Conservation (phyloP, 495 filamentous ascomycete species). For the Neurospora hispaniola region DNA sequence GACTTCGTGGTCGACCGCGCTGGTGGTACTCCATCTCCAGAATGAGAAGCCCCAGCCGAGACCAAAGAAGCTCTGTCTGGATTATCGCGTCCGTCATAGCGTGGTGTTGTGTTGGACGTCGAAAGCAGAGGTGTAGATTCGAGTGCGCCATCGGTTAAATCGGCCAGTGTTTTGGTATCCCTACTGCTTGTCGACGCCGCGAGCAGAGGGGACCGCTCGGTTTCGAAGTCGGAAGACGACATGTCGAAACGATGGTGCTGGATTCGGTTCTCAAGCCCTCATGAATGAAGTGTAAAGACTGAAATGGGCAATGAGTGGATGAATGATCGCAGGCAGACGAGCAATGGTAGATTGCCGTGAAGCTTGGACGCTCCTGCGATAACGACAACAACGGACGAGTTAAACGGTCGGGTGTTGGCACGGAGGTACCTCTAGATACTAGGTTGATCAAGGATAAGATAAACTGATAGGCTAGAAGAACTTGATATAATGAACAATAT, state of each 20-base stretch:
- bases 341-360: not conserved
- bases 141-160: conserved; percentile 14
- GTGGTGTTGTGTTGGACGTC: conserved; percentile 25
- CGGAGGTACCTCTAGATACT: not conserved
- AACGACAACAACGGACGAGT: not conserved
- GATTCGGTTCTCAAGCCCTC: not conserved
- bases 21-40: conserved; percentile 8
- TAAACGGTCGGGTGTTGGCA: not conserved
- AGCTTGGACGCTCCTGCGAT: not conserved
- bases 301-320: not conserved
- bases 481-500: not conserved
- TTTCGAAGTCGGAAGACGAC: not conserved
- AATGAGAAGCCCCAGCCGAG: conserved; percentile 20
- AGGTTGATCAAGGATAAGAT: not conserved
- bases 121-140: conserved; percentile 49
- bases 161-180: not conserved
- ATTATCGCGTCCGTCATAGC: conserved; percentile 36
- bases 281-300: not conserved
- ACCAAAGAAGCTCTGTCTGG: conserved; percentile 18
- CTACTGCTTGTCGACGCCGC: not conserved
- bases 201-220: not conserved
- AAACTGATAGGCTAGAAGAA: not conserved
- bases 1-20: conserved; percentile 14
- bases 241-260: not conserved
- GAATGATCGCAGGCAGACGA: not conserved